A percentile compares a stretch with the other conserved stretches of the same genome.
These are phyloP conservation scores for Phoenix roebelenii DNA, from an alignment of 176 grass and related monocot genomes.

Conservation along the genomic window DNA sequence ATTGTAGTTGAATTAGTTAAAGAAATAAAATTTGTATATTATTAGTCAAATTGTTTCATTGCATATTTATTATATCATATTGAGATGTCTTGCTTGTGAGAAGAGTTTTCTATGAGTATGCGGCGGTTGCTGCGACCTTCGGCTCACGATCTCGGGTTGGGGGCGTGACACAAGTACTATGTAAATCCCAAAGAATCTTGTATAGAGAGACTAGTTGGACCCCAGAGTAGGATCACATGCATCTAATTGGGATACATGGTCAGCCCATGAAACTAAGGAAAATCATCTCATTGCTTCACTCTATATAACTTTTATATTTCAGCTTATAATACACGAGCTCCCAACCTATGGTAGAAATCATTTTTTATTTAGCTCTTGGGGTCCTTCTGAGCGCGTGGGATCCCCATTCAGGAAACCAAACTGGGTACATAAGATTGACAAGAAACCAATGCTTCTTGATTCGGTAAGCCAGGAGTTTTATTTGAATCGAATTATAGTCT, in stretches of 20 bases:
- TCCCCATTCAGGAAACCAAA: conserved; percentile 38
- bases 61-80: no score
- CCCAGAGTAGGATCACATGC: conserved; percentile 47
- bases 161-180: conserved; percentile 14
- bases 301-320: conserved; percentile 9
- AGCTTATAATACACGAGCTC: conserved; percentile 74
- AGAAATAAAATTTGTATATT: no score
- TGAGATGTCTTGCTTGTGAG: no score
- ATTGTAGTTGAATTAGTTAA: no score
- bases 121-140: no score
- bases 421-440: conserved; percentile 2
- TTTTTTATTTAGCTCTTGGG: conserved; percentile 48
- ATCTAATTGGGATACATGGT: conserved; percentile 33
- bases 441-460: no score
- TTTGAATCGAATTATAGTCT: conserved; percentile 11
- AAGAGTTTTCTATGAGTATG: no score
- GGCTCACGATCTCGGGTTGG: no score
- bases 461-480: conserved; percentile 35
- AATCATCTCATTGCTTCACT: neutral
- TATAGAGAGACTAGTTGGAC: conserved; percentile 27
- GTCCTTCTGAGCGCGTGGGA: conserved; percentile 26
- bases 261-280: conserved; percentile 52
- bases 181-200: conserved; percentile 26
- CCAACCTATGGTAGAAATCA: conserved; percentile 58
- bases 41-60: no score